These are phyloP conservation scores for Trifolium subterraneum DNA, from an alignment of 306 rosid species.

Conservation along the genomic window DNA sequence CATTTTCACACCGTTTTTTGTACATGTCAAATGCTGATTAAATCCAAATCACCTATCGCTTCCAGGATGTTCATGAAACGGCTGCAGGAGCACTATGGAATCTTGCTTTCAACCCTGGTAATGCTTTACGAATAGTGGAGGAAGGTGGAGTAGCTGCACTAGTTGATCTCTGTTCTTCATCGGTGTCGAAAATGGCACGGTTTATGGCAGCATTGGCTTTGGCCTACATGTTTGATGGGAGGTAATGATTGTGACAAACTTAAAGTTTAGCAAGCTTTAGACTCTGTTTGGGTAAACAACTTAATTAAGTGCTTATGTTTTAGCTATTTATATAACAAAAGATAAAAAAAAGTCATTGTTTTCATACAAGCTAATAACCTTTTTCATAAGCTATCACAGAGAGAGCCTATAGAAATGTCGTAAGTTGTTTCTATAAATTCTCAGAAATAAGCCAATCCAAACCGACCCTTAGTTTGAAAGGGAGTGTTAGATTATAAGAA, in stretches of 20 bases:
- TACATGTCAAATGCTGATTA: constrained; percentile 34
- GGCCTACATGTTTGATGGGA: constrained; percentile 99
- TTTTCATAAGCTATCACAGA: background rate
- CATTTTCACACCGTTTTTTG: constrained; percentile 23
- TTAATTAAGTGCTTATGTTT: background rate
- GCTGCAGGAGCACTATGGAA: constrained; percentile 99
- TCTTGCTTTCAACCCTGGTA: constrained; percentile 97
- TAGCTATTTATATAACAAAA: background rate
- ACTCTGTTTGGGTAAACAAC: background rate
- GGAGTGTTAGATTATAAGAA: background rate
- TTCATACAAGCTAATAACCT: background rate
- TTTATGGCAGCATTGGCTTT: constrained; percentile 99
- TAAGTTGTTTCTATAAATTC: background rate
- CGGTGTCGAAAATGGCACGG: constrained; percentile 97
- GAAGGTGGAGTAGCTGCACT: constrained; percentile 98
- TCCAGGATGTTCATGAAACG: constrained; percentile 99
- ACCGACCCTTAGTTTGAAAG: background rate
- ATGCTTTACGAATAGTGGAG: constrained; percentile 95
- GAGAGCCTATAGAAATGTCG: background rate
- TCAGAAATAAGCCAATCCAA: background rate
- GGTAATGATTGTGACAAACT: constrained; percentile 55
- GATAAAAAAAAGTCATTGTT: background rate
- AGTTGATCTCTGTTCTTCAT: constrained; percentile 91
- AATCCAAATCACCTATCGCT: constrained; percentile 42
- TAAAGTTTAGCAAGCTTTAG: background rate